Percentiles rank a stretch among this genome's conserved stretches.
These are phyloP conservation scores for Nepenthes mirabilis DNA, from an alignment of 148 eudicot genomes.

Conservation along the genomic window DNA sequence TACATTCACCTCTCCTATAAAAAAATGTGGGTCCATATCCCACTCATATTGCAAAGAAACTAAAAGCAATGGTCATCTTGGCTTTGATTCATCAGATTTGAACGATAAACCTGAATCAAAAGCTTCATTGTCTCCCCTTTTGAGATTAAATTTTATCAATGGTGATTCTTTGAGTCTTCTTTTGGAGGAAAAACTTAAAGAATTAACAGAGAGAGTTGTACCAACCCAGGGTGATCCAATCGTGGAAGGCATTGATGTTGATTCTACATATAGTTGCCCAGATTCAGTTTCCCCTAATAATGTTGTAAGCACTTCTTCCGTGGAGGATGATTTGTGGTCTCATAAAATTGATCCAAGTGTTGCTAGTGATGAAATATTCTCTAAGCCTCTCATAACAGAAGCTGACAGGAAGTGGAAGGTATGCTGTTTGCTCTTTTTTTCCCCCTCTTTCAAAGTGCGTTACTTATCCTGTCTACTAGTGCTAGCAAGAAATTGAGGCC, in stretches of 20 bases:
- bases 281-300: constrained; percentile 14
- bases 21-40: constrained; percentile 32
- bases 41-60: constrained; percentile 21
- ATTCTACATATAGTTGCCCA: constrained; percentile 19
- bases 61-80: constrained; percentile 16
- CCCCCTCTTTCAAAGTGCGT: too few relatives aligned
- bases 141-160: constrained; percentile 35
- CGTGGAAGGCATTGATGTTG: constrained; percentile 18
- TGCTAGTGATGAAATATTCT: constrained; percentile 19
- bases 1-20: constrained; percentile 92
- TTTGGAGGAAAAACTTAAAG: constrained; percentile 86
- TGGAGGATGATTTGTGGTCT: neutral
- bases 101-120: constrained; percentile 22
- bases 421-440: too few relatives aligned
- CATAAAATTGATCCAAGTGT: constrained; percentile 13
- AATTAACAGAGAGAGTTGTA: constrained; percentile 63
- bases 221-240: constrained; percentile 24
- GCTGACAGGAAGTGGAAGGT: too few relatives aligned
- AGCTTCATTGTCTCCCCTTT: constrained; percentile 22
- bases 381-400: neutral
- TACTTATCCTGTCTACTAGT: too few relatives aligned
- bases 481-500: too few relatives aligned
- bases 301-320: too few relatives aligned
- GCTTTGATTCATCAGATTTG: constrained; percentile 10
- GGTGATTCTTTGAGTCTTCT: constrained; percentile 73